Base-by-base conservation (phyloP, 2,329 filamentous ascomycete genomes). In the Pleoardoris graminearum region DNA sequence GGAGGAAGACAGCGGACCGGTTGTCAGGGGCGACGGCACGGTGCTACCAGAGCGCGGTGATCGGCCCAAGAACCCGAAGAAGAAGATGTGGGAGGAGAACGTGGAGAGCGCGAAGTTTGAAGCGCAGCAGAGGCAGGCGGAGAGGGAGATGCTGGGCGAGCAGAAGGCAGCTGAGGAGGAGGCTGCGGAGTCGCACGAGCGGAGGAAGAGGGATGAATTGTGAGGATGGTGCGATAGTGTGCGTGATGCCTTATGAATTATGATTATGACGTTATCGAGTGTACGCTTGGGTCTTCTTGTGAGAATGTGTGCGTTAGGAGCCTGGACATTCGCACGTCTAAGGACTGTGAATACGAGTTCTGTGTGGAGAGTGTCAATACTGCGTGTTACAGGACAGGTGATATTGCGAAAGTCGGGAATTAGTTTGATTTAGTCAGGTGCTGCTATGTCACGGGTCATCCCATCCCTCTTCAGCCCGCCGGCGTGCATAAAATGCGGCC, bases 11-110 rank as follows among this genome's bases (percentile, higher is more conserved):
- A 58, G 72, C 2, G 66, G 68, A 3, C 66, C 61, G 21, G 71
- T 70, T 29, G 68, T 68, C 37, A 71, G 70, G 53, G 78, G 77
- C 1, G 79, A 79, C 55, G 78, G 81, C 25, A 72, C 73, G 17
- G 76, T 77, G 3, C 68, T 80, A 45, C 55, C 76, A 51, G 65
- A 78, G 55, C 70, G 65, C 43, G 39, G 12, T 23, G 70, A 69
- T 58, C 70, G 62, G 58, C 74, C 69, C 22, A 63, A 68, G 23
- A 86, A 86, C 67, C 81, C 82, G 6, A 85, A 81, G 76, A 86
- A 86, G 75, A 80, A 82, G 72, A 80, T 81, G 73, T 84, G 82
- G 76, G 82, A 85, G 58, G 82, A 82, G 51, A 46, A 64, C 51
- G 66, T 68, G 10, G 70, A 75, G 58, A 65, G 58, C 22, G 59